Conservation (phyloP, 2,329 filamentous ascomycete genomes). For the Penicillium sp. region DNA sequence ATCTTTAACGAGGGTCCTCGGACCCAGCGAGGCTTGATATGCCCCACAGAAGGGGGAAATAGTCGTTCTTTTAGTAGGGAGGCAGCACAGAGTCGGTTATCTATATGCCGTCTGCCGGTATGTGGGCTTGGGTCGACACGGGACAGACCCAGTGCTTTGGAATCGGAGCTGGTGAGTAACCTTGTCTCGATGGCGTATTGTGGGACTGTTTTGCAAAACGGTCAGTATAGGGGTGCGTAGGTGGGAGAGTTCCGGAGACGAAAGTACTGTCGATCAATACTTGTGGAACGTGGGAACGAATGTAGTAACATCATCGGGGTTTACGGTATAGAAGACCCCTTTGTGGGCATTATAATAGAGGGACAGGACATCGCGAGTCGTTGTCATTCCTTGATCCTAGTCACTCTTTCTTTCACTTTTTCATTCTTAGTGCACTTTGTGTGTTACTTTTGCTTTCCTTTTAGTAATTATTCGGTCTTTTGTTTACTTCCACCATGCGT, state of each 20-base stretch:
- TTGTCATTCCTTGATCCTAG: background rate
- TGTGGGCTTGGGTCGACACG: slow-evolving; percentile 2
- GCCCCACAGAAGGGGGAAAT: background rate
- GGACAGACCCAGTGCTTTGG: background rate
- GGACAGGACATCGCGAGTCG: background rate
- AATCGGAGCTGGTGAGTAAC: background rate
- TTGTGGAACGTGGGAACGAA: background rate
- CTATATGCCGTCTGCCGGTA: background rate
- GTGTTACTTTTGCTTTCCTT: background rate
- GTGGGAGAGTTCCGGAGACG: background rate
- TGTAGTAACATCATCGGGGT: background rate
- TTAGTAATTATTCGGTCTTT: background rate
- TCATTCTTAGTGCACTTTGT: background rate
- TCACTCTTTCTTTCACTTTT: background rate
- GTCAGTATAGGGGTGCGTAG: background rate
- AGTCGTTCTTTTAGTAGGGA: background rate
- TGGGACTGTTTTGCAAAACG: background rate
- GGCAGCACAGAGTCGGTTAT: background rate
- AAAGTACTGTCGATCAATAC: slow-evolving; percentile 10
- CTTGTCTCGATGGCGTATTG: background rate
- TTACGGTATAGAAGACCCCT: background rate
- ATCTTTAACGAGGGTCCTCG: background rate
- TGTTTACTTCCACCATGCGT: slow-evolving; percentile 7
- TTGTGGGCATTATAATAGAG: slow-evolving; percentile 4
- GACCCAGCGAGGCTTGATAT: background rate